Percentiles rank a stretch among this genome's conserved stretches.
These are phyloP conservation scores for Backusella australiensis DNA, from an alignment of 192 early-diverging fungal genomes.

Conservation along the genomic window DNA sequence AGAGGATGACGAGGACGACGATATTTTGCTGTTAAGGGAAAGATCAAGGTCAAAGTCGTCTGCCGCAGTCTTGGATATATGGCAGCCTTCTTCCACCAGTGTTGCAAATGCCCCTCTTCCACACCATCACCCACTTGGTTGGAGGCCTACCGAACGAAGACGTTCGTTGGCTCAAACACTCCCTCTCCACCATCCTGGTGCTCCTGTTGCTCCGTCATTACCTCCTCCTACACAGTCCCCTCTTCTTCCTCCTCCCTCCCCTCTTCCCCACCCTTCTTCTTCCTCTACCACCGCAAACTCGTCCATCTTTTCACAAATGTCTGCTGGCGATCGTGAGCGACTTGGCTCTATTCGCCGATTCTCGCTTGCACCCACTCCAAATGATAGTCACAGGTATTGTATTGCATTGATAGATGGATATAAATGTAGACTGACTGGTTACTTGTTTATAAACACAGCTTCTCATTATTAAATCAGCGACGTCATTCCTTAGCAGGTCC, in stretches of 20 bases:
- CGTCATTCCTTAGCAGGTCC: slow-evolving; percentile 39
- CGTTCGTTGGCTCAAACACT: not conserved
- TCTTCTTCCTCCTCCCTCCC: not conserved
- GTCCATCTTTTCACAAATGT: slow-evolving; percentile 2
- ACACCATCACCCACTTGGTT: slow-evolving; percentile 6
- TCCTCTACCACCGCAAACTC: not conserved
- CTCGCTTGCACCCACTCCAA: not conserved
- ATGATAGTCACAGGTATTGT: slow-evolving; percentile 10
- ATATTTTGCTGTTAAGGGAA: slow-evolving; percentile 38
- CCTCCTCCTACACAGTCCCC: not conserved
- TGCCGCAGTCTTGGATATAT: slow-evolving; percentile 56
- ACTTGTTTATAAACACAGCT: not conserved
- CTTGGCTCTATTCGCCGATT: slow-evolving; percentile 13
- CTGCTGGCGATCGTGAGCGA: slow-evolving; percentile 33
- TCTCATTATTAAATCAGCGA: slow-evolving; percentile 28
- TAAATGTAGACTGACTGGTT: not conserved
- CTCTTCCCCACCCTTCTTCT: not conserved
- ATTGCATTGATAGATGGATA: not conserved
- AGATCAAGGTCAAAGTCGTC: slow-evolving; percentile 63
- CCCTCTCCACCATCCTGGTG: not conserved
- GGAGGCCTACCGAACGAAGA: not conserved
- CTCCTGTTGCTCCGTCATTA: slow-evolving; percentile 1
- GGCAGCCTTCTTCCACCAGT: not conserved
- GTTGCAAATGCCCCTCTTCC: not conserved
- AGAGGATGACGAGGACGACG: slow-evolving; percentile 29